Percentiles rank a stretch among this genome's conserved stretches.
Evolutionary conservation across 352 stramenopile species (phyloP).

Genomic region (Phytophthora sansomeana): DNA sequence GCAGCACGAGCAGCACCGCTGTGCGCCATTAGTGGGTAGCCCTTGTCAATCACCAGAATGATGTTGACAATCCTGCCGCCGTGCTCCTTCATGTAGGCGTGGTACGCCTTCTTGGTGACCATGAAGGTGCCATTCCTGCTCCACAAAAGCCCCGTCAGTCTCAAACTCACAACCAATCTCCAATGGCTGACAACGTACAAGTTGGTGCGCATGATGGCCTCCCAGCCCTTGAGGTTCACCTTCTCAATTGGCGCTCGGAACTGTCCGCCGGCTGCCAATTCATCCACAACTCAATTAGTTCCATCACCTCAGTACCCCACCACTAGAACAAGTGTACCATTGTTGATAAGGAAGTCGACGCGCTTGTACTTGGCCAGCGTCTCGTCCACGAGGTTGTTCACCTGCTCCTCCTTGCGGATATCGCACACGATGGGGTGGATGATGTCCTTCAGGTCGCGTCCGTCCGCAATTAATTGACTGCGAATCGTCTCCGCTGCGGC

Average conservation of each 20-base stretch:
- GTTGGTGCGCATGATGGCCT: slow-evolving; percentile 94
- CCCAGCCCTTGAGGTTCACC: slow-evolving; percentile 91
- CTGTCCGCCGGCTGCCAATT: slow-evolving; percentile 84
- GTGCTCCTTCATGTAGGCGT: slow-evolving; percentile 94
- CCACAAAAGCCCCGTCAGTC: background rate
- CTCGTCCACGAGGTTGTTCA: slow-evolving; percentile 73
- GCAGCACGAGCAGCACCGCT: slow-evolving; percentile 90
- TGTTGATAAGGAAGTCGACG: slow-evolving; percentile 95
- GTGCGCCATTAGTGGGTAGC: slow-evolving; percentile 93
- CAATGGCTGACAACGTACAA: slow-evolving; percentile 45
- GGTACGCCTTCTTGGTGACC: slow-evolving; percentile 92
- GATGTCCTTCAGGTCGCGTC: slow-evolving; percentile 41
- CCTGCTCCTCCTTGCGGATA: slow-evolving; percentile 77
- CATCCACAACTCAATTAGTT: slow-evolving; percentile 1
- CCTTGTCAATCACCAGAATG: slow-evolving; percentile 94
- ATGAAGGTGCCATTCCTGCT: slow-evolving; percentile 91
- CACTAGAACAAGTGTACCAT: slow-evolving; percentile 49
- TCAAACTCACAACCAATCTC: too few species aligned
- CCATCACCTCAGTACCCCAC: background rate
- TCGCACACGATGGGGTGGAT: slow-evolving; percentile 76
- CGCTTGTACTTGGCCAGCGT: slow-evolving; percentile 82
- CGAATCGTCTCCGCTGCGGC: slow-evolving; percentile 67
- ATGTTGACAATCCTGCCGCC: slow-evolving; percentile 96
- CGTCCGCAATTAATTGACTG: slow-evolving; percentile 47
- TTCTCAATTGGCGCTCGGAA: slow-evolving; percentile 91